phyloP scores from a whole-genome alignment of 1,284 basidiomycete genomes.

The Leccinum ambiguum region DNA sequence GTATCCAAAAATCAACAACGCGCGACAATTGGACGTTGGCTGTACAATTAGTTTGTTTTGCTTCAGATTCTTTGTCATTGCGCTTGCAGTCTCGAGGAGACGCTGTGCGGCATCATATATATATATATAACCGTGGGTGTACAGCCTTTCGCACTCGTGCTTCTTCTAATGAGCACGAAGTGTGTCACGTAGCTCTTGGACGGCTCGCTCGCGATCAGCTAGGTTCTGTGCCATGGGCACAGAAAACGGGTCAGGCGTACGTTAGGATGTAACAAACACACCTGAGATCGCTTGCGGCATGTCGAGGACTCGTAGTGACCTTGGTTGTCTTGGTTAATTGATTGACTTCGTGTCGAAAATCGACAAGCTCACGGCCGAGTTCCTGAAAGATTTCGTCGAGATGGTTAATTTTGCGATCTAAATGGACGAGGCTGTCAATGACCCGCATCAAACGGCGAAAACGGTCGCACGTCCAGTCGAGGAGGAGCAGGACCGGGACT shows the following conservation, averaged over 20 bases:
- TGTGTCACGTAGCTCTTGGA: neutral
- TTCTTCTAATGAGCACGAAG: constrained; percentile 1
- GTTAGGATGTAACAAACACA: neutral
- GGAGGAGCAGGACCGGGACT: neutral
- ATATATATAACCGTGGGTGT: neutral
- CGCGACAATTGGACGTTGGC: no score
- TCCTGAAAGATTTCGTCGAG: neutral
- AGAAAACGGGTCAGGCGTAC: neutral
- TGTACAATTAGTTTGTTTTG: neutral
- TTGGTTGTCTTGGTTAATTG: neutral
- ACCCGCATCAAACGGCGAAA: constrained; percentile 43
- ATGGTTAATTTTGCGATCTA: neutral
- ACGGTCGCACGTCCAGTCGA: constrained; percentile 38
- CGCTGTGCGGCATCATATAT: neutral
- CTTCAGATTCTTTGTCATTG: neutral
- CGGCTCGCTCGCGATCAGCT: neutral
- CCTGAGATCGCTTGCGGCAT: neutral
- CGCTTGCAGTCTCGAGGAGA: neutral
- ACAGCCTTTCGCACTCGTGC: neutral
- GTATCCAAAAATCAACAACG: no score
- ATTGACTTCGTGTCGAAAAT: neutral
- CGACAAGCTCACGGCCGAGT: neutral
- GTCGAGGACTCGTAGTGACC: neutral
- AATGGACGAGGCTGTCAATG: no score
- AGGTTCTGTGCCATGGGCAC: neutral